Conservation (phyloP, 805 yeast genomes). For the Starmerella kuoi region DNA sequence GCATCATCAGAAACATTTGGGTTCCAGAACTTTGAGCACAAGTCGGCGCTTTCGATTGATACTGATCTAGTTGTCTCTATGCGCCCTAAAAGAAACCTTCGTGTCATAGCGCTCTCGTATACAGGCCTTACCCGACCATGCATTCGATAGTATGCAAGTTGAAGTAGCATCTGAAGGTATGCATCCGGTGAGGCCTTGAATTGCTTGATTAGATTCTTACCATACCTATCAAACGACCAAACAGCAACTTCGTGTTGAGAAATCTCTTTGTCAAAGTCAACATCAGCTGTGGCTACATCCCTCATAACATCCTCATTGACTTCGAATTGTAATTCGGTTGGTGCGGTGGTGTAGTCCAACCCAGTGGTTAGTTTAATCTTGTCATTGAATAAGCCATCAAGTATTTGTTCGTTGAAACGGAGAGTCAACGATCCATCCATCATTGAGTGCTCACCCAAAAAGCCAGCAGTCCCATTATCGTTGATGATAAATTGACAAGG, state of each 20-base stretch:
- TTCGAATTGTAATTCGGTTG: constrained; percentile 38
- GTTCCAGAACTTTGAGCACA: constrained; percentile 65
- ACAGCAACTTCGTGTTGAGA: constrained; percentile 61
- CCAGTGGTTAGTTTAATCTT: constrained; percentile 30
- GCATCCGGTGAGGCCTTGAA: constrained; percentile 90
- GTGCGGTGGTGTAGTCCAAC: constrained; percentile 22
- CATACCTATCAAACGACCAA: constrained; percentile 72
- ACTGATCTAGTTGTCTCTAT: constrained; percentile 89
- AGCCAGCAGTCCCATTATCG: constrained; percentile 79
- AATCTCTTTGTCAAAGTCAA: constrained; percentile 45
- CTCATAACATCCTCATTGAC: constrained; percentile 40
- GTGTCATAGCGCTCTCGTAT: constrained; percentile 90
- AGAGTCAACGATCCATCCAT: constrained; percentile 98
- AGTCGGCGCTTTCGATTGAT: constrained; percentile 52
- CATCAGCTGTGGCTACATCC: constrained; percentile 45
- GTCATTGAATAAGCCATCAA: constrained; percentile 42
- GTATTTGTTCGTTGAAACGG: constrained; percentile 66
- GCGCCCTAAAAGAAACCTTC: constrained; percentile 78
- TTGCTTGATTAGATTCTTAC: constrained; percentile 72
- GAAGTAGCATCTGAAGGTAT: constrained; percentile 78
- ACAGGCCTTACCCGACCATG: constrained; percentile 77
- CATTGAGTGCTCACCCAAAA: constrained; percentile 89
- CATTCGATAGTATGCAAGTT: constrained; percentile 76
- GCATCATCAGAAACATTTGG: constrained; percentile 38
- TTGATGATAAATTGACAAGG: constrained; percentile 74